phyloP scores from a whole-genome alignment of 1,139 yeast genomes.

The Magnusiomyces ingens region DNA sequence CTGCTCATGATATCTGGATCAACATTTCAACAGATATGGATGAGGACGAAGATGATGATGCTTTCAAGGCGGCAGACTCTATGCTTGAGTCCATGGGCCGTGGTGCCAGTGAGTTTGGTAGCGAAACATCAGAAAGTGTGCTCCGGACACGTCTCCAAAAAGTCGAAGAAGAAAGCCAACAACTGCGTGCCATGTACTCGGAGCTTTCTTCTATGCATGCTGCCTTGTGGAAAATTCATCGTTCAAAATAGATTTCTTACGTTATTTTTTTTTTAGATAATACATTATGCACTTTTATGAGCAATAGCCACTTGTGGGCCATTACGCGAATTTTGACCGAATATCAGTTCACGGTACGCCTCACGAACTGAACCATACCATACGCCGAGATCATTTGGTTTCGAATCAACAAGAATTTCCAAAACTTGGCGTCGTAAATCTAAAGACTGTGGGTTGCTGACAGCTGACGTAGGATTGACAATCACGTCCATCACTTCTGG shows the following conservation, averaged over 20 bases:
- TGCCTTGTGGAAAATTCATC: slow-evolving; percentile 26
- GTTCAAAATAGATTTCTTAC: slow-evolving; percentile 8
- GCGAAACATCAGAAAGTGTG: slow-evolving; percentile 16
- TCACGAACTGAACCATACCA: slow-evolving; percentile 22
- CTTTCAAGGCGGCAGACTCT: not conserved
- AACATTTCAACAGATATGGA: slow-evolving; percentile 13
- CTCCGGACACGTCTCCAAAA: slow-evolving; percentile 22
- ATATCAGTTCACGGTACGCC: slow-evolving; percentile 19
- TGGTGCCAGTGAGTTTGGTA: not conserved
- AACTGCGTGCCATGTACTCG: slow-evolving; percentile 20
- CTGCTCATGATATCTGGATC: slow-evolving; percentile 23
- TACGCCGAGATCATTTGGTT: slow-evolving; percentile 18
- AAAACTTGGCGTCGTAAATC: slow-evolving; percentile 22
- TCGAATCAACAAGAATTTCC: slow-evolving; percentile 19
- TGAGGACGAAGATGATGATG: slow-evolving; percentile 1
- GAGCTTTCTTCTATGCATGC: slow-evolving; percentile 23
- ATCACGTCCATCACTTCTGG: slow-evolving; percentile 25
- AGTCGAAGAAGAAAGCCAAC: slow-evolving; percentile 22
- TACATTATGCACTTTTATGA: slow-evolving; percentile 20
- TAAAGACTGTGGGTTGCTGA: slow-evolving; percentile 21
- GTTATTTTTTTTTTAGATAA: not conserved
- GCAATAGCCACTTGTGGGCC: slow-evolving; percentile 21
- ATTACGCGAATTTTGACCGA: slow-evolving; percentile 16
- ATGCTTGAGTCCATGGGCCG: not conserved
- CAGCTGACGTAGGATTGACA: slow-evolving; percentile 15